Percentiles rank a stretch among this genome's conserved stretches.
Conservation (phyloP, 176 grass and related monocot genomes). For the Carex scoparia region DNA sequence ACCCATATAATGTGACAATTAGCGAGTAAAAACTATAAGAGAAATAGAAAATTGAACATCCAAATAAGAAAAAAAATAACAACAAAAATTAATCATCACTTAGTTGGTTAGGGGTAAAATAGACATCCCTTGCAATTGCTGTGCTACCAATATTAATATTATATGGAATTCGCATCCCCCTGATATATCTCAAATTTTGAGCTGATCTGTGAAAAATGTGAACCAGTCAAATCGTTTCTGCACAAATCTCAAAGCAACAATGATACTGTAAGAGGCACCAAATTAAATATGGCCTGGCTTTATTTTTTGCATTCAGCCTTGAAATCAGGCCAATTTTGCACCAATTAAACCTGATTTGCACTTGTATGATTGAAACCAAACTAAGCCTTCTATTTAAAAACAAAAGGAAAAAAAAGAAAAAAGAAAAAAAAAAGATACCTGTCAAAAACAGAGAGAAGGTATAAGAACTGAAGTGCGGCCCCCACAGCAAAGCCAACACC, state of each 20-base stretch:
- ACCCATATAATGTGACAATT: background rate
- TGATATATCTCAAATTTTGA: too few relatives aligned
- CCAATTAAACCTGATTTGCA: background rate
- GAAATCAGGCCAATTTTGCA: background rate
- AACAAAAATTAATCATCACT: too few relatives aligned
- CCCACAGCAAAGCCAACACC: slow-evolving; percentile 77
- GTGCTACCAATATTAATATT: too few relatives aligned
- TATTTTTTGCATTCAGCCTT: background rate
- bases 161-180: too few relatives aligned
- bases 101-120: too few relatives aligned
- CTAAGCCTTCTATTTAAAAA: background rate
- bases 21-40: background rate
- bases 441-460: slow-evolving; percentile 91
- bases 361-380: background rate
- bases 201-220: too few relatives aligned
- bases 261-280: too few relatives aligned
- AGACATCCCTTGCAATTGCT: too few relatives aligned
- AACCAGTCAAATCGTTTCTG: too few relatives aligned
- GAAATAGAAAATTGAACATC: background rate
- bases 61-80: background rate
- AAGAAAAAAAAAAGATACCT: slow-evolving; percentile 30
- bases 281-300: too few relatives aligned
- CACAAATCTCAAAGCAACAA: too few relatives aligned
- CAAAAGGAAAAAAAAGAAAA: background rate
- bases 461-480: slow-evolving; percentile 74